Evolutionary conservation across 2,329 filamentous ascomycete genomes (phyloP).

Genomic region (Gaeumannomyces tritici): DNA sequence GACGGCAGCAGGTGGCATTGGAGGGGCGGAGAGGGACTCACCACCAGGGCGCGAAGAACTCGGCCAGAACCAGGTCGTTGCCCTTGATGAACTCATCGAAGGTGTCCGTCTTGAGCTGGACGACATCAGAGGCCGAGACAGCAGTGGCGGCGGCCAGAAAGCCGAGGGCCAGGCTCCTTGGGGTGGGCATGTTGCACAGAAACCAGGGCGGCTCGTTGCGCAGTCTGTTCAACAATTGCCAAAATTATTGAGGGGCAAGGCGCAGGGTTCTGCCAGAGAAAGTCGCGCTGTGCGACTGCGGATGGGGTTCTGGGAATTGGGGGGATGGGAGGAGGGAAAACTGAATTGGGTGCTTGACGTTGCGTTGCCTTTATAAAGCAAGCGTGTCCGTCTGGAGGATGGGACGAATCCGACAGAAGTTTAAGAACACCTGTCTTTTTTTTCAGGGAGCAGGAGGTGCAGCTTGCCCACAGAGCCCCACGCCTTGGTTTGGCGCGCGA

Average conservation of each 20-base stretch:
- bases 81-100: slow-evolving; percentile 80
- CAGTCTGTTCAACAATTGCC: not conserved
- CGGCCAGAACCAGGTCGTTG: slow-evolving; percentile 83
- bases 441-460: slow-evolving; percentile 1
- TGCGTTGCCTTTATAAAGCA: not conserved
- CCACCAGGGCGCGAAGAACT: slow-evolving; percentile 45
- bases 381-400: too few relatives aligned
- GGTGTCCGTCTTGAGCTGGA: slow-evolving; percentile 73
- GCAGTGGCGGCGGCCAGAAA: slow-evolving; percentile 45
- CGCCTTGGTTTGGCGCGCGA: too few relatives aligned
- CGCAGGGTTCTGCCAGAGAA: not conserved
- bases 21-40: slow-evolving; percentile 41
- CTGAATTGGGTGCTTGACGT: not conserved
- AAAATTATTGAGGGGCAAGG: not conserved
- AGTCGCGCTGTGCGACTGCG: not conserved
- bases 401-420: not conserved
- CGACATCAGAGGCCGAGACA: slow-evolving; percentile 70
- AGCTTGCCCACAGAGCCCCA: not conserved
- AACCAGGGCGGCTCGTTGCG: not conserved
- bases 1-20: not conserved
- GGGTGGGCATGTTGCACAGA: slow-evolving; percentile 30
- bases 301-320: not conserved
- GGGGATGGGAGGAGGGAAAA: not conserved
- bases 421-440: slow-evolving; percentile 7
- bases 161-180: slow-evolving; percentile 41